phyloP scores from a whole-genome alignment of 2,329 filamentous ascomycete species.

The Botryosphaeria dothidea region DNA sequence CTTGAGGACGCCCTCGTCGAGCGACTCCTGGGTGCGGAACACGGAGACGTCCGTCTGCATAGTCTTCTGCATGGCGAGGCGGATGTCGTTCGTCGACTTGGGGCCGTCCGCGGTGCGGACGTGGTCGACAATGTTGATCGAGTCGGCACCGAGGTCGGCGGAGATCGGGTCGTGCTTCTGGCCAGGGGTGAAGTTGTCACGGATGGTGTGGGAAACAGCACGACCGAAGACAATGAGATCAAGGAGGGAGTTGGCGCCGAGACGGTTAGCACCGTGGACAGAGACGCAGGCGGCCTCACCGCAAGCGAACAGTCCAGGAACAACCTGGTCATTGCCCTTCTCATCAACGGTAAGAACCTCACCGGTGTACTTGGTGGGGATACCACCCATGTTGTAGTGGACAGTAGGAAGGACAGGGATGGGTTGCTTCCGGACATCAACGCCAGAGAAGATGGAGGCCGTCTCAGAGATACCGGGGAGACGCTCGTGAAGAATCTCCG shows the following conservation, averaged over 20 bases:
- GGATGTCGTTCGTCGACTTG: conserved; percentile 85
- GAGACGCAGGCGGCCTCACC: conserved; percentile 97
- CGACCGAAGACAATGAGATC: conserved; percentile 97
- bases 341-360: conserved; percentile 90
- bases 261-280: conserved; percentile 95
- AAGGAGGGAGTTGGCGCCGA: conserved; percentile 96
- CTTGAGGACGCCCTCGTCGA: conserved; percentile 89
- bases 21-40: conserved; percentile 90
- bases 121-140: conserved; percentile 82
- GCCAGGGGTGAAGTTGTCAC: conserved; percentile 87
- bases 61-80: conserved; percentile 92
- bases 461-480: conserved; percentile 98
- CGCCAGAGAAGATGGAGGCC: conserved; percentile 93
- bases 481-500: conserved; percentile 91
- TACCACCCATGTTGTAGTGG: conserved; percentile 99
- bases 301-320: conserved; percentile 92
- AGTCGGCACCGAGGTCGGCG: conserved; percentile 84
- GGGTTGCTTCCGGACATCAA: conserved; percentile 95
- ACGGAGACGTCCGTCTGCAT: conserved; percentile 98
- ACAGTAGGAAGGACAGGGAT: conserved; percentile 96
- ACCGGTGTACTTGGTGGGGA: conserved; percentile 95
- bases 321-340: conserved; percentile 84
- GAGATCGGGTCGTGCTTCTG: conserved; percentile 75
- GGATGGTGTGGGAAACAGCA: conserved; percentile 95
- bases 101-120: conserved; percentile 81